These are phyloP conservation scores for Phytopythium montanum DNA, from an alignment of 352 stramenopile species.

Conservation along the genomic window DNA sequence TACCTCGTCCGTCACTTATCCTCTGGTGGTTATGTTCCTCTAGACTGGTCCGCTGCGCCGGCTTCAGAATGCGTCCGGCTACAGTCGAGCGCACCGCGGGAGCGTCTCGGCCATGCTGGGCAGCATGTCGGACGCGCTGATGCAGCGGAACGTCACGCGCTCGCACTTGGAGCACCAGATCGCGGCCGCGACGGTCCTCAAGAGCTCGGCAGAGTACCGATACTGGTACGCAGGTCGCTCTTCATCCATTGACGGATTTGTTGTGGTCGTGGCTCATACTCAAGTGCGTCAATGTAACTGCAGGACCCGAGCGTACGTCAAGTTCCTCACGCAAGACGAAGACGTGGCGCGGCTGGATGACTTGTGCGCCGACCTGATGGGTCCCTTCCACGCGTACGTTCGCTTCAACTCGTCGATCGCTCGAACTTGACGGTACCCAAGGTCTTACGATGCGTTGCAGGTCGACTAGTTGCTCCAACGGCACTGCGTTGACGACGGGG, in stretches of 20 bases:
- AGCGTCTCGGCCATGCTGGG: constrained; percentile 68
- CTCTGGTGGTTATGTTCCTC: neutral
- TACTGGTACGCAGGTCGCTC: constrained; percentile 58
- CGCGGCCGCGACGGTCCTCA: constrained; percentile 49
- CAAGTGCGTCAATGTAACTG: neutral
- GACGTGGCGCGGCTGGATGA: constrained; percentile 73
- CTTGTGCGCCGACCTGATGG: constrained; percentile 75
- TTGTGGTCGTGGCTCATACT: constrained; percentile 1
- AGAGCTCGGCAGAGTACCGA: constrained; percentile 73
- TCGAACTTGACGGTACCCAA: neutral
- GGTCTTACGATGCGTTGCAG: neutral
- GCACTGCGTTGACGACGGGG: neutral
- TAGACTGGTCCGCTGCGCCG: constrained; percentile 71
- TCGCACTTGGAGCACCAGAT: constrained; percentile 85
- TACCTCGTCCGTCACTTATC: neutral
- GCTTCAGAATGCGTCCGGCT: constrained; percentile 79
- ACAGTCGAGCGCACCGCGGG: constrained; percentile 61
- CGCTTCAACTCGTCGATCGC: neutral
- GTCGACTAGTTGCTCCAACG: neutral
- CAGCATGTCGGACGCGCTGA: constrained; percentile 62
- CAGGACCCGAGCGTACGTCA: constrained; percentile 80
- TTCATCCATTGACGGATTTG: neutral
- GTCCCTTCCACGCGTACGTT: constrained; percentile 59
- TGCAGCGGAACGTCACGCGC: constrained; percentile 79
- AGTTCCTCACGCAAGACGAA: constrained; percentile 77